Conservation (phyloP, 495 filamentous ascomycete species). For the Chaetomium fimeti region DNA sequence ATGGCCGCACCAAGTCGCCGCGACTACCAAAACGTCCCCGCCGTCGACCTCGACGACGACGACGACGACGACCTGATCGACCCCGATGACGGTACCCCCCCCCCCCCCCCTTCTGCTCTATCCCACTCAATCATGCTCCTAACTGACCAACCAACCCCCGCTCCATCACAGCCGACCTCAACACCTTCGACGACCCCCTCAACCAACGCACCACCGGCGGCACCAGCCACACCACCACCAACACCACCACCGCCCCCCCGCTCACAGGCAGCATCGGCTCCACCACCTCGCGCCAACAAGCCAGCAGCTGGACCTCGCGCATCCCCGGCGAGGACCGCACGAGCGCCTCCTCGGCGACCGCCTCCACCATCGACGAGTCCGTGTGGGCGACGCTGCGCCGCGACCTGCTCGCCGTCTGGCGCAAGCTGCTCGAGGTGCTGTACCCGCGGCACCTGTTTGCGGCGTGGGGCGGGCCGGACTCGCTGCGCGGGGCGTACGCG, state of each 20-base stretch:
- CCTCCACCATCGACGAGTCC: slow-evolving; percentile 93
- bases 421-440: slow-evolving; percentile 96
- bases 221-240: slow-evolving; percentile 55
- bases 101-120: neutral
- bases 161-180: slow-evolving; percentile 61
- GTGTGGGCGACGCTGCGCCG: slow-evolving; percentile 94
- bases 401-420: slow-evolving; percentile 90
- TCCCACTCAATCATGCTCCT: neutral
- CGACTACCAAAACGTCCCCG: slow-evolving; percentile 64
- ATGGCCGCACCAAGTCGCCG: slow-evolving; percentile 39
- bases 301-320: slow-evolving; percentile 72
- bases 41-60: slow-evolving; percentile 77
- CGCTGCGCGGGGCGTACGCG: slow-evolving; percentile 53
- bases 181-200: slow-evolving; percentile 92
- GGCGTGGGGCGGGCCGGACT: neutral
- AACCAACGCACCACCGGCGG: slow-evolving; percentile 42
- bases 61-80: slow-evolving; percentile 81
- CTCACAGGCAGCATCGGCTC: slow-evolving; percentile 74
- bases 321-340: slow-evolving; percentile 94
- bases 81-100: slow-evolving; percentile 78
- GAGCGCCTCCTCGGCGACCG: slow-evolving; percentile 55
- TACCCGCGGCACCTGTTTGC: slow-evolving; percentile 88
- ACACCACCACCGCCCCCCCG: slow-evolving; percentile 66
- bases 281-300: slow-evolving; percentile 23
- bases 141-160: slow-evolving; percentile 1